Conservation (phyloP, 768 basidiomycete species). For the Podaxis rugospora region DNA sequence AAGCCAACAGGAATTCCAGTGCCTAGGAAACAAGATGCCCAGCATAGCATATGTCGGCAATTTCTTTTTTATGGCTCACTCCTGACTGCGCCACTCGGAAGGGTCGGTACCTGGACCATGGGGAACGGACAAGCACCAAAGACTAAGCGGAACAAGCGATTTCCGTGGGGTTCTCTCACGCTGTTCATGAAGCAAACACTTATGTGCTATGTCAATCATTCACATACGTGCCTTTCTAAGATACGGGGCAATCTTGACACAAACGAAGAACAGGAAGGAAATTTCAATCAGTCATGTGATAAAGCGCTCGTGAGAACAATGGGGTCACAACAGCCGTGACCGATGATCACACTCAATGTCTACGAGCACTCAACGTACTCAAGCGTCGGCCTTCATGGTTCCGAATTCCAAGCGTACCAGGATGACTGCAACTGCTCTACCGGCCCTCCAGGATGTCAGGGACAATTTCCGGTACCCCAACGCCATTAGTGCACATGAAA, state of each 20-base stretch:
- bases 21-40: conserved; percentile 42
- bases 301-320: no score
- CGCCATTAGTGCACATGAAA: no score
- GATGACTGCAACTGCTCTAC: no score
- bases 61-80: not conserved
- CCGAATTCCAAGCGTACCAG: no score
- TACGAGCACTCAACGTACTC: no score
- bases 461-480: no score
- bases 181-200: conserved; percentile 32
- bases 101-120: conserved; percentile 64
- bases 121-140: conserved; percentile 50
- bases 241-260: conserved; percentile 58
- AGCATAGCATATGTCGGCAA: conserved; percentile 35
- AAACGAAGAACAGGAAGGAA: conserved; percentile 57
- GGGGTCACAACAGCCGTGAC: no score
- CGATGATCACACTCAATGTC: no score
- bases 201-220: not conserved
- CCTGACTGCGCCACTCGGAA: conserved; percentile 9
- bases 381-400: no score
- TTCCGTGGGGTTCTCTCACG: conserved; percentile 55
- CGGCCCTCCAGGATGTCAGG: no score
- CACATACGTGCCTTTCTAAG: conserved; percentile 22
- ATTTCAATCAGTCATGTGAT: no score
- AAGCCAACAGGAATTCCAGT: not conserved
- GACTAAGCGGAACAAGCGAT: conserved; percentile 61